Evolutionary conservation across 345 rosid species (phyloP).

Genomic region (Cochlearia excelsa): DNA sequence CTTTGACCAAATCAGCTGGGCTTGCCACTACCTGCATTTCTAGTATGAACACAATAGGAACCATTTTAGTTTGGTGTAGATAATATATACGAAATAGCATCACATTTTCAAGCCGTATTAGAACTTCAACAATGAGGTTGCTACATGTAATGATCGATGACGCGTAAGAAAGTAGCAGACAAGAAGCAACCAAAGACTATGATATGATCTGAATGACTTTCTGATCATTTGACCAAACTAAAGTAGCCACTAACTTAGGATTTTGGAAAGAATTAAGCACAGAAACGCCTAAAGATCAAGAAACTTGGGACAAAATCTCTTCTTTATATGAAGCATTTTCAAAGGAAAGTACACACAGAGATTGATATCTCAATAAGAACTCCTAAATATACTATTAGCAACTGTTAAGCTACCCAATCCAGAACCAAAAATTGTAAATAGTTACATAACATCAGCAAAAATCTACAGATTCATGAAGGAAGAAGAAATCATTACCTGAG

Average conservation of each 20-base stretch:
- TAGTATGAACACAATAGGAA: constrained; percentile 32
- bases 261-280: neutral
- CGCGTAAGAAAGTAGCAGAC: neutral
- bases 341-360: constrained; percentile 1
- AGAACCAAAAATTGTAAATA: neutral
- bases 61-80: neutral
- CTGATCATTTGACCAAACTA: neutral
- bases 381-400: neutral
- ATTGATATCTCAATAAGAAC: neutral
- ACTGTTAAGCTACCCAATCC: neutral
- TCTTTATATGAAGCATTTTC: neutral
- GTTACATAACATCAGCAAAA: neutral
- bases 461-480: neutral
- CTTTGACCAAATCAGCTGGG: constrained; percentile 88
- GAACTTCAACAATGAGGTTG: neutral
- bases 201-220: neutral
- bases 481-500: constrained; percentile 54
- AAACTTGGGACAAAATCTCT: neutral
- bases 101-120: neutral
- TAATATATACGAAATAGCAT: neutral
- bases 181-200: neutral
- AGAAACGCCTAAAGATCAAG: neutral
- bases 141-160: neutral
- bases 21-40: constrained; percentile 79
- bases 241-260: neutral